Base-by-base conservation (phyloP, 2,329 filamentous ascomycete genomes). In the Dactylellina cionopaga region DNA sequence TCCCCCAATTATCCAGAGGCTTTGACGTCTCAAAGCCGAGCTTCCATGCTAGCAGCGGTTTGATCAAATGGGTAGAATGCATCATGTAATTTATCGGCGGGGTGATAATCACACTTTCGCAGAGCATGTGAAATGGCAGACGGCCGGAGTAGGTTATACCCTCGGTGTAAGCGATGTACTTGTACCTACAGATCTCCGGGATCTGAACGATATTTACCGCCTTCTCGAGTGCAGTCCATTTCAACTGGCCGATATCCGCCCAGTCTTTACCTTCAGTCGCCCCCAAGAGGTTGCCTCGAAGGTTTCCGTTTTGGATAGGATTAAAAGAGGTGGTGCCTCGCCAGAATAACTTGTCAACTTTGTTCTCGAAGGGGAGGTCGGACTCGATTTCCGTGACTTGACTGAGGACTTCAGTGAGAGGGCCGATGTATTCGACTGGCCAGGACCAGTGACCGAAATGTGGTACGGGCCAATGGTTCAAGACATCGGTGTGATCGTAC, bases 121-220 rank as follows among this genome's bases (percentile, higher is more conserved):
- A 86, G 51, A 85, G 81, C 78, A 83, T 83, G 76, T 85, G 81
- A 75, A 83, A 85, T 70, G 82, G 83, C 65, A 86, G 82, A 10
- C 84, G 81, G 0, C 84, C 84, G 59, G 81, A 83, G 78, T 86
- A 86, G 2, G 83, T 82, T n/a, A 86, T 79, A 4, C 84, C 84
- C 78, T 86, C 84, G 5, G 84, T 85, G 77, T 85, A 82, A 24
- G 85, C 77, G 41, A 86, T 79, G 77, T 85, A 85, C 60, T 81
- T 82, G 77, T 84, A 83, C 59, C 78, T 78, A 78, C 84, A 86
- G 72, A 86, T 86, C 47, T 83, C 83, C 72, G 84, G 81, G 74
- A 86, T 83, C 6, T 75, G 71, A 7, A 86, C 75, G 6, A 81
- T 81, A 78, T 86, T 86, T 70, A 60, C 78, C 11, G 80, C 80